phyloP scores from a whole-genome alignment of 2,329 filamentous ascomycete species.

The Teratosphaeria pseudoeucalypti region DNA sequence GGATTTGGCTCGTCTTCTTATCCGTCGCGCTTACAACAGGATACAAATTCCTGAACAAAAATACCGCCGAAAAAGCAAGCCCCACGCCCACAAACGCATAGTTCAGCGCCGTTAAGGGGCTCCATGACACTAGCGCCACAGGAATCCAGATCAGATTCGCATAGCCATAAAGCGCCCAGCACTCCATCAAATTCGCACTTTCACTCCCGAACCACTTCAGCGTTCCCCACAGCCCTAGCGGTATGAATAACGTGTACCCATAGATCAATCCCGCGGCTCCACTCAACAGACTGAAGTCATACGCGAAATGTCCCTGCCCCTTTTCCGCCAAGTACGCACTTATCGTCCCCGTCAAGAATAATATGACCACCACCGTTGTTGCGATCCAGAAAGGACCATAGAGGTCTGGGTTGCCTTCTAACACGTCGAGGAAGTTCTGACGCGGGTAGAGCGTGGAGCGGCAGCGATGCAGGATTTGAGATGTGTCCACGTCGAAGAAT shows the following conservation, averaged over 20 bases:
- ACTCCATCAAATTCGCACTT: constrained; percentile 85
- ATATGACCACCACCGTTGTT: constrained; percentile 88
- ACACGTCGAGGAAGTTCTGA: constrained; percentile 89
- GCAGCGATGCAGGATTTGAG: constrained; percentile 76
- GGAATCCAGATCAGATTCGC: constrained; percentile 95
- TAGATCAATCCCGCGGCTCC: constrained; percentile 89
- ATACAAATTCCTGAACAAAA: constrained; percentile 70
- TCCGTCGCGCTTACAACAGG: constrained; percentile 90
- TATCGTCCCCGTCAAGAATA: constrained; percentile 92
- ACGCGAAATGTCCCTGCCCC: constrained; percentile 63
- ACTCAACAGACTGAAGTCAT: constrained; percentile 82
- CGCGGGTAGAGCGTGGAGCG: constrained; percentile 81
- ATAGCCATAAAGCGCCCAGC: constrained; percentile 92
- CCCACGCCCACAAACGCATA: constrained; percentile 86
- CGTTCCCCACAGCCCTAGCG: constrained; percentile 73
- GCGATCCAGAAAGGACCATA: constrained; percentile 99
- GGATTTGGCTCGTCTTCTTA: constrained; percentile 76
- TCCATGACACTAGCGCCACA: constrained; percentile 86
- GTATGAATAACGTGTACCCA: constrained; percentile 79
- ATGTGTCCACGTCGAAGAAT: constrained; percentile 97
- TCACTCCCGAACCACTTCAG: constrained; percentile 94
- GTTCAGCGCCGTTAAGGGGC: constrained; percentile 73
- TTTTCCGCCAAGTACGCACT: constrained; percentile 72
- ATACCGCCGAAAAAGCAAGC: constrained; percentile 71
- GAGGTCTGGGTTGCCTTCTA: constrained; percentile 92